Evolutionary conservation across 2,329 filamentous ascomycete species (phyloP).

Genomic region (Calonectria naviculata): DNA sequence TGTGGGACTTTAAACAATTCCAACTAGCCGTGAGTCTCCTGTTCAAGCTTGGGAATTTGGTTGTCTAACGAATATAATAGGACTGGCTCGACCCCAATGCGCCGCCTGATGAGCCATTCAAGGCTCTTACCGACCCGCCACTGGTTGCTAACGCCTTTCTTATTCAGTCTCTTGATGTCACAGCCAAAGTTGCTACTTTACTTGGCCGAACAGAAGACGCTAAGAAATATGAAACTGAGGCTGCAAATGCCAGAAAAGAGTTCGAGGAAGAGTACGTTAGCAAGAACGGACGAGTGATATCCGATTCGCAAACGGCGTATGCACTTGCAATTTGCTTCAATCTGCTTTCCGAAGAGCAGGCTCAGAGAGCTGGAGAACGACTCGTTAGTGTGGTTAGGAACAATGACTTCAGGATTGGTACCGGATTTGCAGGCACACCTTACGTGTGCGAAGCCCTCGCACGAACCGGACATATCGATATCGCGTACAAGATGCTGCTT

Average conservation of each 20-base stretch:
- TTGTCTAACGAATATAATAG: constrained; percentile 38
- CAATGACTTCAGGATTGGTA: constrained; percentile 34
- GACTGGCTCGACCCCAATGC: constrained; percentile 63
- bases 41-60: accelerated
- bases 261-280: constrained; percentile 37
- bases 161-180: constrained; percentile 52
- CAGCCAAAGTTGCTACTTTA: constrained; percentile 46
- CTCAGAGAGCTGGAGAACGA: constrained; percentile 21
- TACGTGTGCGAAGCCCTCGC: constrained; percentile 37
- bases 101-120: constrained; percentile 51
- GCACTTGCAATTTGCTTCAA: constrained; percentile 37
- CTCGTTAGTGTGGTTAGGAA: constrained; percentile 29
- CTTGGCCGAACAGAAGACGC: constrained; percentile 41
- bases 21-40: constrained; percentile 33
- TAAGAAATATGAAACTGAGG: constrained; percentile 23
- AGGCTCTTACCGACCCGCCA: constrained; percentile 51
- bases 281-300: constrained; percentile 29
- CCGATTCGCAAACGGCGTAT: constrained; percentile 37
- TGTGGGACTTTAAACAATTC: constrained; percentile 48
- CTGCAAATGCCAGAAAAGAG: constrained; percentile 24
- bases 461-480: constrained; percentile 26
- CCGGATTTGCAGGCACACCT: constrained; percentile 53
- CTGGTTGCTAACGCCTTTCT: constrained; percentile 61
- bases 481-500: constrained; percentile 50
- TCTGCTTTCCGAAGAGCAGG: constrained; percentile 18